Conservation (phyloP, 768 basidiomycete genomes). For the Podaxis pistillaris region DNA sequence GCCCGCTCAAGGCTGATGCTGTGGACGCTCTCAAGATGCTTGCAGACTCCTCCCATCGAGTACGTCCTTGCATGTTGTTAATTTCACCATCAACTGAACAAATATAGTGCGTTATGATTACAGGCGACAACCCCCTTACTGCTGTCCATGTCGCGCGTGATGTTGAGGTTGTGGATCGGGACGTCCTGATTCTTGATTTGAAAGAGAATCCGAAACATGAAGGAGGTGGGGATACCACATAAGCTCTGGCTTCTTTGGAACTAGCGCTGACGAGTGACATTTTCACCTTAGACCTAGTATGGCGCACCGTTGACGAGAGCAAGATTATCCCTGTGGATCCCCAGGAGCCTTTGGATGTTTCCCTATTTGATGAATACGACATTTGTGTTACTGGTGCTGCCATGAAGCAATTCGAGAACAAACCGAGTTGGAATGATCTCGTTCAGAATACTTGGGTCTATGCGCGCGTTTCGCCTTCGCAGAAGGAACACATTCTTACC, state of each 20-base stretch:
- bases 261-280: not conserved
- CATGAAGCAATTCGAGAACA: conserved; percentile 79
- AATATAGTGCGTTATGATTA: conserved; percentile 96
- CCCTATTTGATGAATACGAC: conserved; percentile 85
- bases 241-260: not conserved
- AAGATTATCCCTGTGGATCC: conserved; percentile 88
- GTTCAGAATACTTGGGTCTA: conserved; percentile 98
- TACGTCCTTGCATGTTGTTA: conserved; percentile 38
- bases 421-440: conserved; percentile 72
- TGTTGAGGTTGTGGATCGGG: conserved; percentile 96
- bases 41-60: conserved; percentile 93
- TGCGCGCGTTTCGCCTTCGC: conserved; percentile 92
- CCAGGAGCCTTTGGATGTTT: conserved; percentile 68
- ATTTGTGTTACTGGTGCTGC: conserved; percentile 96
- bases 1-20: conserved; percentile 93
- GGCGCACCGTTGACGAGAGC: conserved; percentile 92
- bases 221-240: conserved; percentile 47
- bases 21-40: conserved; percentile 90
- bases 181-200: conserved; percentile 89
- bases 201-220: conserved; percentile 76
- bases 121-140: conserved; percentile 97
- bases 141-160: conserved; percentile 94
- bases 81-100: not conserved
- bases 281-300: conserved; percentile 65
- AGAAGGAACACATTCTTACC: conserved; percentile 95